These are phyloP conservation scores for Apiotrichum brassicae DNA, from an alignment of 1,284 basidiomycete species.

Conservation along the genomic window DNA sequence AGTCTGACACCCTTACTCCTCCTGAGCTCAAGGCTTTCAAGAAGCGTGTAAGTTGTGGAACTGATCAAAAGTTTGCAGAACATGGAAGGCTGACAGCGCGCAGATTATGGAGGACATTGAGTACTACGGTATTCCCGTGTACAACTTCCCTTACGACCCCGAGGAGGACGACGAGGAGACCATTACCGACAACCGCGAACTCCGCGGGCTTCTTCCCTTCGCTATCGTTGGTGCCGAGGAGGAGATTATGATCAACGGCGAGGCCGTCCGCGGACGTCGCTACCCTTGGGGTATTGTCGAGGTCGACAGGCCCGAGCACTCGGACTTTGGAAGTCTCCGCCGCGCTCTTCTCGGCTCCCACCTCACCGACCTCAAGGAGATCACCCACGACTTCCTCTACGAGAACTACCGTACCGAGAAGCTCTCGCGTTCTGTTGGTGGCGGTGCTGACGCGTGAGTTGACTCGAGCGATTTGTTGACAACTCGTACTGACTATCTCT, in stretches of 20 bases:
- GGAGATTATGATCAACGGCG: slow-evolving; percentile 86
- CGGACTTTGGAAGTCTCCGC: slow-evolving; percentile 88
- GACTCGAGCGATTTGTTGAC: neutral
- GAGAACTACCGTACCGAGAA: slow-evolving; percentile 87
- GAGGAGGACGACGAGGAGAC: slow-evolving; percentile 99
- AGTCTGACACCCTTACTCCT: slow-evolving; percentile 90
- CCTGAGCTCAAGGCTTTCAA: slow-evolving; percentile 90
- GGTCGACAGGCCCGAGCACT: slow-evolving; percentile 97
- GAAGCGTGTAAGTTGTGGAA: slow-evolving; percentile 64
- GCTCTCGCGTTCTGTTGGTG: slow-evolving; percentile 81
- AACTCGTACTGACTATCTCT: slow-evolving; percentile 6
- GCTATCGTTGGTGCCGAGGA: slow-evolving; percentile 97
- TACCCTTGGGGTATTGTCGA: slow-evolving; percentile 99
- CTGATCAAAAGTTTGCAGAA: neutral
- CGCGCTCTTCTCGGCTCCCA: slow-evolving; percentile 91
- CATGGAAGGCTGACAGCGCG: neutral
- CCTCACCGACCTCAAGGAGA: slow-evolving; percentile 79
- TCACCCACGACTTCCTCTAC: slow-evolving; percentile 82
- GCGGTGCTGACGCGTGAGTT: slow-evolving; percentile 70
- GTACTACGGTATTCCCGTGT: slow-evolving; percentile 95
- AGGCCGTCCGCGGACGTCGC: slow-evolving; percentile 79
- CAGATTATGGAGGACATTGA: slow-evolving; percentile 99
- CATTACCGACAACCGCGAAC: slow-evolving; percentile 92
- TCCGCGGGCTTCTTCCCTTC: slow-evolving; percentile 86
- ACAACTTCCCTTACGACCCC: slow-evolving; percentile 99